These are phyloP conservation scores for Gossypium trilobum DNA, from an alignment of 441 rosid species.

Conservation along the genomic window DNA sequence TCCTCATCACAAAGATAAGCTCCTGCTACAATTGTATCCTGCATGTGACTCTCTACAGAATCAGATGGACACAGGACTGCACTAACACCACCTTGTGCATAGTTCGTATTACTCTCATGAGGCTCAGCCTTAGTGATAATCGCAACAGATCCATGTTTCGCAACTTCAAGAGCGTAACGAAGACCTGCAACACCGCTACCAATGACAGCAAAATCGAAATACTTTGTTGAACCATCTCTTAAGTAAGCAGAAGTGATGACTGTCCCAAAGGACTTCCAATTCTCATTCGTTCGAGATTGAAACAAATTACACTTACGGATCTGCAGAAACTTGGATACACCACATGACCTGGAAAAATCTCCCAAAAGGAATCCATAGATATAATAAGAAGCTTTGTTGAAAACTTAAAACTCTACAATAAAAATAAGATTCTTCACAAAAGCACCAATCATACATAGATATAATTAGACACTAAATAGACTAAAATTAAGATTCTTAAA, in stretches of 20 bases:
- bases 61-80: conserved; percentile 86
- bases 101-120: conserved; percentile 89
- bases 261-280: conserved; percentile 29
- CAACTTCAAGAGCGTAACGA: conserved; percentile 87
- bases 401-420: background rate
- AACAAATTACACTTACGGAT: conserved; percentile 31
- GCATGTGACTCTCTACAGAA: conserved; percentile 96
- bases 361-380: conserved; percentile 9
- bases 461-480: background rate
- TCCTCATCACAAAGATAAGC: conserved; percentile 88
- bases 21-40: conserved; percentile 89
- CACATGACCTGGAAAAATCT: conserved; percentile 42
- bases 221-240: conserved; percentile 48
- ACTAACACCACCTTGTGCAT: conserved; percentile 97
- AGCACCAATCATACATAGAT: background rate
- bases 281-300: conserved; percentile 20
- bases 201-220: conserved; percentile 77
- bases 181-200: conserved; percentile 98
- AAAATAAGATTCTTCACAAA: background rate
- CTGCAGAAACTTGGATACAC: conserved; percentile 38
- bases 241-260: conserved; percentile 27
- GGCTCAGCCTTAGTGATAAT: conserved; percentile 93
- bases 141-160: conserved; percentile 79
- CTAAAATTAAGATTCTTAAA: background rate
- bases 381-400: background rate